Percentiles rank a stretch among this genome's conserved stretches.
Conservation (phyloP, 1,284 basidiomycete genomes). For the Fomitopsis schrenkii region DNA sequence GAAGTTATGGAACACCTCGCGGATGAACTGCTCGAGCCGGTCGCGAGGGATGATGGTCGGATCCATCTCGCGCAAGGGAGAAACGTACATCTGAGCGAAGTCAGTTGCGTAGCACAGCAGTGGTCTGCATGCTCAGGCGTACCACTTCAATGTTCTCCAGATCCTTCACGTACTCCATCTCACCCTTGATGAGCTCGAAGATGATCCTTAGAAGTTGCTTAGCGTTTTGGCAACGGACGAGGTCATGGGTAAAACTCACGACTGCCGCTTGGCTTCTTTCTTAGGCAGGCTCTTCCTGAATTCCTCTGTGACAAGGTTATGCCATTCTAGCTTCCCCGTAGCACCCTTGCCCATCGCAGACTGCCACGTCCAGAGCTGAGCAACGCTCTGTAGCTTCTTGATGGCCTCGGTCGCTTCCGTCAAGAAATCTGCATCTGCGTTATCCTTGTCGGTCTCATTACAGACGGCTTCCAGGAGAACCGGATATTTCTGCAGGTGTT, state of each 20-base stretch:
- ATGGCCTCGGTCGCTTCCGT: slow-evolving; percentile 74
- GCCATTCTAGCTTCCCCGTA: slow-evolving; percentile 82
- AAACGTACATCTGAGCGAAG: slow-evolving; percentile 63
- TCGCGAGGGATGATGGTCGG: slow-evolving; percentile 76
- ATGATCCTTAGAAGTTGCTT: slow-evolving; percentile 60
- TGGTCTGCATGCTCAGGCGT: slow-evolving; percentile 20
- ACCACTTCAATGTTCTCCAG: slow-evolving; percentile 85
- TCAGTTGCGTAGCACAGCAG: slow-evolving; percentile 8
- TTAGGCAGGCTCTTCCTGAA: slow-evolving; percentile 62
- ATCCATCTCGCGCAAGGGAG: slow-evolving; percentile 68
- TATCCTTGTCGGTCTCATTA: slow-evolving; percentile 71
- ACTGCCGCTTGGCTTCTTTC: slow-evolving; percentile 82
- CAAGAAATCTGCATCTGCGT: slow-evolving; percentile 79
- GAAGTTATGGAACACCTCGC: slow-evolving; percentile 93
- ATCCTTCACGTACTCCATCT: slow-evolving; percentile 95
- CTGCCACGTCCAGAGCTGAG: slow-evolving; percentile 84
- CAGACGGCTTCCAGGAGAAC: slow-evolving; percentile 84
- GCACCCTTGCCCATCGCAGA: slow-evolving; percentile 76
- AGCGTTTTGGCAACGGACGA: background rate
- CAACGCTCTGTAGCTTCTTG: slow-evolving; percentile 70
- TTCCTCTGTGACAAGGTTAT: slow-evolving; percentile 76
- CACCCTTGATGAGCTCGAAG: slow-evolving; percentile 93
- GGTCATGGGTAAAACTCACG: slow-evolving; percentile 47
- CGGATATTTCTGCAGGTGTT: slow-evolving; percentile 89
- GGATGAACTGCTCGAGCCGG: slow-evolving; percentile 75